Evolutionary conservation across 805 yeast genomes (phyloP).

Genomic region (Metschnikowia borealis): DNA sequence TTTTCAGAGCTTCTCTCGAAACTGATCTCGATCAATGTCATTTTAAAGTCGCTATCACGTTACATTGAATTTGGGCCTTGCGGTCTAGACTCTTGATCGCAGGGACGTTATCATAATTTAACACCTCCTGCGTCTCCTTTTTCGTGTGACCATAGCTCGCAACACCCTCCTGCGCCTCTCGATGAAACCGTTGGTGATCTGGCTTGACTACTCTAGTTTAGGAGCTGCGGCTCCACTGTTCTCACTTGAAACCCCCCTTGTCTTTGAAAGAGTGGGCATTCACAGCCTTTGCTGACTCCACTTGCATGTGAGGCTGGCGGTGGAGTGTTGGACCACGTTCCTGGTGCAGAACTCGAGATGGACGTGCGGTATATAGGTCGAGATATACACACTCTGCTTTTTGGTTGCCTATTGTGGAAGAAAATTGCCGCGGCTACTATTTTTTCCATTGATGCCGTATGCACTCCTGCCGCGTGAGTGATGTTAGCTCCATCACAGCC

Average conservation of each 20-base stretch:
- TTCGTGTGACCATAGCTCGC: neutral
- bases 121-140: neutral
- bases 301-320: neutral
- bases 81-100: conserved; percentile 1
- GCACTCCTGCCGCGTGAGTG: neutral
- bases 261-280: neutral
- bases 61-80: neutral
- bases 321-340: neutral
- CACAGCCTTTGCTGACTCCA: neutral
- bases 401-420: neutral
- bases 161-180: neutral
- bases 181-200: neutral
- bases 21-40: neutral
- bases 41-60: neutral
- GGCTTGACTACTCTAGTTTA: neutral
- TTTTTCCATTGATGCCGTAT: neutral
- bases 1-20: neutral
- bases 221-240: neutral
- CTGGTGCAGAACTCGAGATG: neutral
- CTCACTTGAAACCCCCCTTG: neutral
- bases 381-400: neutral
- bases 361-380: neutral
- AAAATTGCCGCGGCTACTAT: neutral
- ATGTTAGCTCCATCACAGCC: neutral
- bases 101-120: neutral